Percentiles rank a stretch among this genome's conserved stretches.
Evolutionary conservation across 768 basidiomycete species (phyloP).

Genomic region (Amanita phalloides): DNA sequence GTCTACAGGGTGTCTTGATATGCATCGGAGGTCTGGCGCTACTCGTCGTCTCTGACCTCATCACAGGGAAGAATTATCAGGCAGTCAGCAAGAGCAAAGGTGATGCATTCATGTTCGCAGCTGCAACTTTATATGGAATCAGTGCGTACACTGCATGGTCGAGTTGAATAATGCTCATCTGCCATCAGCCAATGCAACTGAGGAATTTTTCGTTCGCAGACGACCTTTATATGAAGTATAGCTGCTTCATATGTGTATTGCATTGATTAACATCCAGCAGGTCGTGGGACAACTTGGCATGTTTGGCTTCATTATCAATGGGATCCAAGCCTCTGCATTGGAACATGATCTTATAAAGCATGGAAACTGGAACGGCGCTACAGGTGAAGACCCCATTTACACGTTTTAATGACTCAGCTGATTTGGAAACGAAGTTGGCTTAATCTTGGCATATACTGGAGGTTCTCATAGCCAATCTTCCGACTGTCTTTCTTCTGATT

Average conservation of each 20-base stretch:
- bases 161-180: neutral
- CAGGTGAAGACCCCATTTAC: constrained; percentile 31
- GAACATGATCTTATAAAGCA: constrained; percentile 59
- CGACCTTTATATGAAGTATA: constrained; percentile 68
- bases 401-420: constrained; percentile 3
- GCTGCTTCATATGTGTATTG: neutral
- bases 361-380: constrained; percentile 64
- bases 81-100: constrained; percentile 63
- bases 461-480: constrained; percentile 16
- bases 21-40: constrained; percentile 70
- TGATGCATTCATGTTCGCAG: constrained; percentile 80
- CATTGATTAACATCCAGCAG: constrained; percentile 15
- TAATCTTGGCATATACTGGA: constrained; percentile 28
- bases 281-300: constrained; percentile 82
- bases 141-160: constrained; percentile 34
- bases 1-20: constrained; percentile 51
- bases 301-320: constrained; percentile 75
- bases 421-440: constrained; percentile 23
- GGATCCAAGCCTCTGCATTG: constrained; percentile 63
- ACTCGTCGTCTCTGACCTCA: constrained; percentile 68
- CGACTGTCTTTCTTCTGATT: constrained; percentile 5
- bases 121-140: constrained; percentile 79
- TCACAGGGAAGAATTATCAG: constrained; percentile 68
- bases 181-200: constrained; percentile 67
- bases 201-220: constrained; percentile 77